Base-by-base conservation (phyloP, 192 early-diverging fungal species). In the Backusella australiensis region DNA sequence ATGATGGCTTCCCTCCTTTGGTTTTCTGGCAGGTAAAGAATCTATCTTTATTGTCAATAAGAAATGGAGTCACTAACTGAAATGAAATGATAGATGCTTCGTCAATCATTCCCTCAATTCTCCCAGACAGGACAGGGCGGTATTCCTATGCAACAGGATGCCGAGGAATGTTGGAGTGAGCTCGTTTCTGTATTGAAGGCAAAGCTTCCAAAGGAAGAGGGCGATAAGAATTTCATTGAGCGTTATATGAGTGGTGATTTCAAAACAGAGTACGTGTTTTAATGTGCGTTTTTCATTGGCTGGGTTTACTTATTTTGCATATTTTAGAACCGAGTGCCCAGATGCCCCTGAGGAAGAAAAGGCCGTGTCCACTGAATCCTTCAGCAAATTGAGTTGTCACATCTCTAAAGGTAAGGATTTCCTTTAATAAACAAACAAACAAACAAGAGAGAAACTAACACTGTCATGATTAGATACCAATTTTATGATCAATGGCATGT, bases 131-230 rank as follows among this genome's bases (percentile, higher is more conserved):
- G 95, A 53, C 84, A 86, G 44, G 85, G 87, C 26, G 91, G 90
- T 36, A 83, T 86, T 4, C 96, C 84, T 78, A 88, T 92, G 84
- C 98, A 99, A 83, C 98, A 99, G 83, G 98, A 99, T 81, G 98
- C 98, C 1, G 96, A 99, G 80, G 98, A 99, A 79, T 98, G 94
- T 83, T 99, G 96, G 96, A 92, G 90, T 77, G 88, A 97, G 80
- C 79, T 99, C 34, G 80, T 99, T 19, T 88, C 90, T 0, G 87
- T 88, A 1, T 78, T 99, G 44, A 86, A 86, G 21, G 81, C 89
- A 42, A 91, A 89, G 72, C 85, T 91, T 9, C 89, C 84, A 46
- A 59, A 26, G 14, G 52, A 66, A 32, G 70, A 38, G 35, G 72
- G 42, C 26, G 76, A 78, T 23, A 80, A 85, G 35, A 85, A 87